Evolutionary conservation across 176 grass and related monocot genomes (phyloP), one percentile per base, ranked within the genome.

Genomic region (Paspalum vaginatum): DNA sequence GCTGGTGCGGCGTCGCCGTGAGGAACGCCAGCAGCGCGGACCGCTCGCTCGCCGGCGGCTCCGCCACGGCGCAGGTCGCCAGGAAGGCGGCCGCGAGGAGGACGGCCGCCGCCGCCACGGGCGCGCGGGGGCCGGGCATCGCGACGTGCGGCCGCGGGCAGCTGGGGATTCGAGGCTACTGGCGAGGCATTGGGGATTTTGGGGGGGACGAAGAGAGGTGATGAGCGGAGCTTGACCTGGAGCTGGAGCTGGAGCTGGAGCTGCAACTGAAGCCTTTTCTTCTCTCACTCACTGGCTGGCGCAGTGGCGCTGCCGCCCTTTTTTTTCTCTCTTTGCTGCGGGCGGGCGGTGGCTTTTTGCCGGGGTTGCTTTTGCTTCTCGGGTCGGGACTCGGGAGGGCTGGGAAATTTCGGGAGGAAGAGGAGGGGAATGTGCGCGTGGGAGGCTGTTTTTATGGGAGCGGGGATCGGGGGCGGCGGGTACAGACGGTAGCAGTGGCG

Each of bases 21-120:
- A 91, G 83, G 92, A 98, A 98, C 52, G 79, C 70, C 45, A 95
- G 92, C 72, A 98, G 88, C 49, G 90, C 88, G 7, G 85, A 68
- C 27, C 86, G 83, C 83, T 98, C 95, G 57, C 80, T 80, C 21
- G 78, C 17, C 39, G 88, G 92, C 24, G 87, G 87, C 72, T 89
- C 87, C 56, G 64, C 82, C 15, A 37, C 59, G 14, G 50, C 75
- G 67, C 37, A 11, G 40, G 25, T 1, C 5, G 75, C 56, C 2
- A 85, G n/a, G 18, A 56, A 20, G 18, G 64, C 9, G 26, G 43
- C 48, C 9, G 39, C 55, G 27, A 85, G 1, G 22, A 70, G 17
- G 42, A 26, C 37, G 53, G 70, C 50, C 44, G 43, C 17, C 38
- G 57, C 26, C 57, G 56, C 76, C 3, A 10, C 5, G 24, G 32